Percentiles rank a stretch among this genome's conserved stretches.
phyloP scores from a whole-genome alignment of 495 filamentous ascomycete genomes.

The Tuber calosporum region DNA sequence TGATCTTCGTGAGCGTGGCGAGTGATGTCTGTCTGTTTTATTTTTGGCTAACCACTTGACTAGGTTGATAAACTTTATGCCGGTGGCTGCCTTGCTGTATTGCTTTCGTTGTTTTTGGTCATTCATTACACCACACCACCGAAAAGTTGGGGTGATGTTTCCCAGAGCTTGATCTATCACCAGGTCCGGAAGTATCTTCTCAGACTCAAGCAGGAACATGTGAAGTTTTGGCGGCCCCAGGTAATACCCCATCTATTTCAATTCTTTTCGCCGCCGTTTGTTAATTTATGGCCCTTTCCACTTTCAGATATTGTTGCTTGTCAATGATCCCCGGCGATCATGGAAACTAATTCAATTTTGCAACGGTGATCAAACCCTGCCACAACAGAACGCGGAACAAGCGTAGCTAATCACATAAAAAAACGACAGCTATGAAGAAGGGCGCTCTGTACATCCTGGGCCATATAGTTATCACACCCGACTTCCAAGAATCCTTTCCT shows the following conservation, averaged over 20 bases:
- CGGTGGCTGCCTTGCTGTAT: slow-evolving; percentile 61
- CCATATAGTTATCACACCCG: slow-evolving; percentile 76
- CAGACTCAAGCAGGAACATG: slow-evolving; percentile 74
- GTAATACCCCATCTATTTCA: slow-evolving; percentile 3
- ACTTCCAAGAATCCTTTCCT: slow-evolving; percentile 68
- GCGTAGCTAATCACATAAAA: background rate
- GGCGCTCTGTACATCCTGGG: slow-evolving; percentile 77
- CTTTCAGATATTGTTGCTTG: slow-evolving; percentile 62
- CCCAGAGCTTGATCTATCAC: slow-evolving; percentile 82
- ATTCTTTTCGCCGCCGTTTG: slow-evolving; percentile 1
- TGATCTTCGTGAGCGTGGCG: slow-evolving; percentile 61
- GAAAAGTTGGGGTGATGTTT: slow-evolving; percentile 85
- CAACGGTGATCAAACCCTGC: slow-evolving; percentile 49
- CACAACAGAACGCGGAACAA: background rate
- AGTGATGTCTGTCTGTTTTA: background rate
- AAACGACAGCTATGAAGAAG: slow-evolving; percentile 66
- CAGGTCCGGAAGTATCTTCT: slow-evolving; percentile 85
- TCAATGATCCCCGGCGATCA: slow-evolving; percentile 71
- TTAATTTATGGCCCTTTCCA: background rate
- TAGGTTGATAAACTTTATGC: slow-evolving; percentile 71
- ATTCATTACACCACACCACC: slow-evolving; percentile 81
- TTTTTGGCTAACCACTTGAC: slow-evolving; percentile 4
- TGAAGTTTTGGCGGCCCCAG: slow-evolving; percentile 86
- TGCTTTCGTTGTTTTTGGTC: slow-evolving; percentile 69
- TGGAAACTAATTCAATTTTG: slow-evolving; percentile 82